A percentile compares a stretch with the other conserved stretches of the same genome.
These are phyloP conservation scores for Micractinium sp. DNA, from an alignment of 139 green algal genomes.

Conservation along the genomic window DNA sequence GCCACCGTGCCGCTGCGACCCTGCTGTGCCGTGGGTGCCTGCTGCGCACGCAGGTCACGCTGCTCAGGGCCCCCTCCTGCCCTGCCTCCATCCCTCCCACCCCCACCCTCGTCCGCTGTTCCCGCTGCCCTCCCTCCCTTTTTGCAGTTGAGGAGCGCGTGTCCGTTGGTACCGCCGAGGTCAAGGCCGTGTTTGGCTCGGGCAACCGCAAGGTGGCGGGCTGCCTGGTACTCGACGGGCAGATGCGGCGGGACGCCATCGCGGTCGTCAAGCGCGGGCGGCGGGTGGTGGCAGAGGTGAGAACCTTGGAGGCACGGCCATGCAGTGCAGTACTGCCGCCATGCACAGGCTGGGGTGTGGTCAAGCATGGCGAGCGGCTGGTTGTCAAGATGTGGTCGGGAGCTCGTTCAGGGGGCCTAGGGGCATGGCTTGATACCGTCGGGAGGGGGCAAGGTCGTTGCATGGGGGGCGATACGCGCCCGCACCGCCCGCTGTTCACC, in stretches of 20 bases:
- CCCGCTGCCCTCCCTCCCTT: too few relatives aligned
- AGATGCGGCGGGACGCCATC: constrained; percentile 42
- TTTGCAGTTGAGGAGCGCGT: constrained; percentile 78
- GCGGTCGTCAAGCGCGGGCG: constrained; percentile 41
- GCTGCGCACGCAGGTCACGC: too few relatives aligned
- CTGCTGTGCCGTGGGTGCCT: background rate
- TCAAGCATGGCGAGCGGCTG: too few relatives aligned
- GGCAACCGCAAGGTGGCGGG: constrained; percentile 84
- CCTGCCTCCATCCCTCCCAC: too few relatives aligned
- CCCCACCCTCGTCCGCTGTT: background rate
- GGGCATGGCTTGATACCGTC: too few relatives aligned
- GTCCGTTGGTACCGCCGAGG: constrained; percentile 69
- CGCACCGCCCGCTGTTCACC: background rate
- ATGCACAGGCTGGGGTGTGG: too few relatives aligned
- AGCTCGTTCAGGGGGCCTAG: too few relatives aligned
- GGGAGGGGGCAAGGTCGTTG: too few relatives aligned
- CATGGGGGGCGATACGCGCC: background rate
- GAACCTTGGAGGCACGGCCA: background rate
- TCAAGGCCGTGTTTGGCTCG: constrained; percentile 89
- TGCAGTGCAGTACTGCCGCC: background rate
- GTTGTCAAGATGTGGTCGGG: too few relatives aligned
- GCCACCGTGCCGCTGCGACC: background rate
- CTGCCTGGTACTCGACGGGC: constrained; percentile 79
- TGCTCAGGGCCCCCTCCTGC: too few relatives aligned
- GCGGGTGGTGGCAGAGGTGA: constrained; percentile 55